These are phyloP conservation scores for Pecoramyces ruminantium DNA, from an alignment of 192 early-diverging fungal genomes.

Conservation along the genomic window DNA sequence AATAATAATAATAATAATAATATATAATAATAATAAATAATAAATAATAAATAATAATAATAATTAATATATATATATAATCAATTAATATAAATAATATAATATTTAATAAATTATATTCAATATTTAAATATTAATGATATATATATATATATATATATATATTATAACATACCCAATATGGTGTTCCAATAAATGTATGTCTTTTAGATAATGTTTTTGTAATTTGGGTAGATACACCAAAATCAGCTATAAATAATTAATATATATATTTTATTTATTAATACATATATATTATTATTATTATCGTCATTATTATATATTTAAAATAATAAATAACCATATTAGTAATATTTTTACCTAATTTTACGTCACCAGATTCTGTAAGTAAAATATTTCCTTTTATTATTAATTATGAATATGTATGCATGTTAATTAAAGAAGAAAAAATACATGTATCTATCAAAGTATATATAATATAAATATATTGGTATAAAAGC, in stretches of 20 bases:
- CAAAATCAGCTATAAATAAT: conserved; percentile 6
- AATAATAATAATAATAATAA: conserved; percentile 1
- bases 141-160: no score
- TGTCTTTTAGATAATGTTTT: conserved; percentile 7
- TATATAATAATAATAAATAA: background rate
- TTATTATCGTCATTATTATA: background rate
- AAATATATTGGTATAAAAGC: conserved; percentile 3
- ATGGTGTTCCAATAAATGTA: conserved; percentile 10
- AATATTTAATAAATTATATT: no score
- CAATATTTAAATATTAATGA: no score
- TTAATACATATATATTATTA: no score
- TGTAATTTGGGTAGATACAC: conserved; percentile 4
- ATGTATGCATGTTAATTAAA: background rate
- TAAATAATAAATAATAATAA: no score
- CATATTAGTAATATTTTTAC: background rate
- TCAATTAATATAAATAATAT: no score
- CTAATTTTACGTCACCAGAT: conserved; percentile 9
- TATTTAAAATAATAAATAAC: background rate
- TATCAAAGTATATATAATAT: no score
- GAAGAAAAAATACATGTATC: no score
- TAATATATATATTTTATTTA: no score
- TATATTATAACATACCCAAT: background rate
- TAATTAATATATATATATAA: no score
- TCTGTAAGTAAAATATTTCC: conserved; percentile 11
- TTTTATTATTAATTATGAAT: background rate